Base-by-base conservation (phyloP, 805 yeast genomes). In the Teunomyces atbi region DNA sequence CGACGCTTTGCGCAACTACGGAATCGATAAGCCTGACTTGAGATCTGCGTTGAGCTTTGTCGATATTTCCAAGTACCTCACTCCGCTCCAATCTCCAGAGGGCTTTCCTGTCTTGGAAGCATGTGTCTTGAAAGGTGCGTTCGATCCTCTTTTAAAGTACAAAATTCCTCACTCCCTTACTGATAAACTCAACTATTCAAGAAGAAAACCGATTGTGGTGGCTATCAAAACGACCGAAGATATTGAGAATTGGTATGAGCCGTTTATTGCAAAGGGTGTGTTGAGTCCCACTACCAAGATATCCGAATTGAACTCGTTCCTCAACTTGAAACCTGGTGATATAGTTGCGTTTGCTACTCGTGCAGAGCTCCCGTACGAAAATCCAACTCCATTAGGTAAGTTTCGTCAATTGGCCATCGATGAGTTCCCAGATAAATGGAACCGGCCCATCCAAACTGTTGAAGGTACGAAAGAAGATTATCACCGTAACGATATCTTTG, bases 21-120 rank as follows among this genome's bases (percentile, higher is more conserved):
- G 99, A 12, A 86, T 91, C 43, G 99, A 94, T 61, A 94, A 94
- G 62, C 99, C 99, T 0, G 98, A 94, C 63, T 66, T 94, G 52
- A 74, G 97, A 50, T 84, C 86, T 0, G 59, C 68, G 1, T 52
- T 89, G 27, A 60, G 72, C 28, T 78, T 89, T 35, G 47, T 56
- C 1, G 73, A 79, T 45, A 51, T 89, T n/a, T 65, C 78, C 1
- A 62, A 61, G 3, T 71, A 56, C 45, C 74, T 76, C 18, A 59
- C 49, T 0, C 63, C 47, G 2, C 60, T 59, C 16, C 52, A 58
- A 35, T 34, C 77, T 20, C 52, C 59, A 2, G 49, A 45, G 3
- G 73, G 67, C 1, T 92, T 82, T 59, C 85, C 89, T 0, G 80
- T 88, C 1, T 71, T 88, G 21, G 99, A 92, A 61, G 85, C 82